Percentiles rank a stretch among this genome's conserved stretches.
These are phyloP conservation scores for Populus hybrid DNA, from an alignment of 441 rosid genomes.

Conservation along the genomic window DNA sequence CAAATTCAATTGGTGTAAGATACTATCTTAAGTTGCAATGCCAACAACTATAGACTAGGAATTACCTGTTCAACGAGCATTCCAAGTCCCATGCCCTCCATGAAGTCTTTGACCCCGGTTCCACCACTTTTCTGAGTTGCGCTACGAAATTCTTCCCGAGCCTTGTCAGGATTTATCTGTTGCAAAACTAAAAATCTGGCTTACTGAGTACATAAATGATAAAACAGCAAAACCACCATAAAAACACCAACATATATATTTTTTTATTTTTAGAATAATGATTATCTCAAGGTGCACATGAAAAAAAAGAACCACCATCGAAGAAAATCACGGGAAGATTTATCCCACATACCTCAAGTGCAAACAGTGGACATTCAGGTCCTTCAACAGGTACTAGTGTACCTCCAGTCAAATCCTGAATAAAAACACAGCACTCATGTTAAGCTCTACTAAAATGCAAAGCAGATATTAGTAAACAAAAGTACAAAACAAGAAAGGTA, in stretches of 20 bases:
- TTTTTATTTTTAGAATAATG: constrained; percentile 5
- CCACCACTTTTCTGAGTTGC: constrained; percentile 67
- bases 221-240: constrained; percentile 8
- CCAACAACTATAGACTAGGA: constrained; percentile 3
- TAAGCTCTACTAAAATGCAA: not conserved
- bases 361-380: constrained; percentile 76
- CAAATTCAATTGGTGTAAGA: not conserved
- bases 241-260: not conserved
- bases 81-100: constrained; percentile 99
- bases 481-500: not conserved
- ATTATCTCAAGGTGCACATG: constrained; percentile 8
- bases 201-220: constrained; percentile 19
- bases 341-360: constrained; percentile 65
- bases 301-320: not conserved
- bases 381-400: constrained; percentile 81
- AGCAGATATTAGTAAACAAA: constrained; percentile 5
- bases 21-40: not conserved
- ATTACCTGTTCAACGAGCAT: constrained; percentile 86
- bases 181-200: constrained; percentile 29
- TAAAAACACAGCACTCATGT: constrained; percentile 6
- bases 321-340: constrained; percentile 6
- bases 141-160: constrained; percentile 83
- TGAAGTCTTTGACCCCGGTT: constrained; percentile 78
- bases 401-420: constrained; percentile 84
- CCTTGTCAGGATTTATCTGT: constrained; percentile 89